phyloP scores from a whole-genome alignment of 2,329 filamentous ascomycete species.

The Fusarium equiseti region DNA sequence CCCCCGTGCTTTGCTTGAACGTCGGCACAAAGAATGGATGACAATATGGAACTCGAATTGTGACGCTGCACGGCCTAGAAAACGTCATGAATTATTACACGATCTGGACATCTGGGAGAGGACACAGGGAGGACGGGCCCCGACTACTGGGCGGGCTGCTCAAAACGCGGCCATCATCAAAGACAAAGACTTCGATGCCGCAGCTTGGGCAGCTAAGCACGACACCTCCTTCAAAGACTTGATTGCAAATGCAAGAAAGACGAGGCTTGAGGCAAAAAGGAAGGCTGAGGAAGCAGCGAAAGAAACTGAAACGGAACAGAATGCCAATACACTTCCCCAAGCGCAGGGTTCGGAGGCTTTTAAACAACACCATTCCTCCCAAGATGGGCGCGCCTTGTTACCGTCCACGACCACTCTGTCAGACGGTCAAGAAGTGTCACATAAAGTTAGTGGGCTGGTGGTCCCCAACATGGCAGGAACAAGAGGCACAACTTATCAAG shows the following conservation, averaged over 20 bases:
- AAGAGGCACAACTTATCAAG: not conserved
- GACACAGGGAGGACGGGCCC: conserved; percentile 76
- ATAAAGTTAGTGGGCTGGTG: not conserved
- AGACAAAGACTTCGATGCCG: conserved; percentile 88
- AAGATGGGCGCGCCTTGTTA: not conserved
- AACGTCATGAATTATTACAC: conserved; percentile 76
- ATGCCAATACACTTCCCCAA: not conserved
- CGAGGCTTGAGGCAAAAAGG: conserved; percentile 57
- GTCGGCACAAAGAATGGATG: conserved; percentile 90
- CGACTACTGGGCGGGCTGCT: conserved; percentile 50
- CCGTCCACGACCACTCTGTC: not conserved
- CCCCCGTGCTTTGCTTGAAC: conserved; percentile 75
- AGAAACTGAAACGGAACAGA: conserved; percentile 9
- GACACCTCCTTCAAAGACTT: conserved; percentile 81
- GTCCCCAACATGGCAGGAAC: not conserved
- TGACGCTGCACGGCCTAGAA: conserved; percentile 80
- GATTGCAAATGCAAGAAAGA: conserved; percentile 79
- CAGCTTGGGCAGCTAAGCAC: conserved; percentile 80
- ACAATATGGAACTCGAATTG: conserved; percentile 98
- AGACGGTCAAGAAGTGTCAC: not conserved
- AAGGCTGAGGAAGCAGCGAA: conserved; percentile 41
- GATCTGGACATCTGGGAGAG: conserved; percentile 91
- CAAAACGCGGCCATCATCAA: conserved; percentile 69
- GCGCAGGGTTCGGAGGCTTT: not conserved
- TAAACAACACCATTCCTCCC: not conserved